A percentile compares a stretch with the other conserved stretches of the same genome.
Evolutionary conservation across 2,329 filamentous ascomycete species (phyloP).

Genomic region (Neodidymelliopsis sp.): DNA sequence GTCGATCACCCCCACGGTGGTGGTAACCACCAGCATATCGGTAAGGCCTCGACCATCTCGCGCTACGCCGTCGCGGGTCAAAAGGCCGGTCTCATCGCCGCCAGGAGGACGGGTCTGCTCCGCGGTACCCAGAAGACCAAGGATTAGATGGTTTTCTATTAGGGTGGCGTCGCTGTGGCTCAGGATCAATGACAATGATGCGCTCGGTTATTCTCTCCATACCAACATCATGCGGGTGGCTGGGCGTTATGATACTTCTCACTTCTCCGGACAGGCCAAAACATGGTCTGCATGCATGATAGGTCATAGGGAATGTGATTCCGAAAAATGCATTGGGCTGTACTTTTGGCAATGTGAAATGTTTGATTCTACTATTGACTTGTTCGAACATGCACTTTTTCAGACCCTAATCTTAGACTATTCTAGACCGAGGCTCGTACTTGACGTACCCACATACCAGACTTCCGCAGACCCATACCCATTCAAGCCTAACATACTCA

Average conservation of each 20-base stretch:
- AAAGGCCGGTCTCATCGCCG: slow-evolving; percentile 99
- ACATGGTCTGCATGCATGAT: slow-evolving; percentile 42
- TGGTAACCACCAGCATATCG: slow-evolving; percentile 99
- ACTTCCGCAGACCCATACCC: neutral
- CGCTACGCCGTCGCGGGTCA: slow-evolving; percentile 97
- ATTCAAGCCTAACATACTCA: neutral
- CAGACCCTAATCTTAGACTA: too few species aligned
- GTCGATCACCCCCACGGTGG: slow-evolving; percentile 84
- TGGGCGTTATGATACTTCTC: slow-evolving; percentile 50
- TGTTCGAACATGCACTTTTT: too few species aligned
- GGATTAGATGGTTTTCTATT: slow-evolving; percentile 63
- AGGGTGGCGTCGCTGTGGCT: slow-evolving; percentile 37
- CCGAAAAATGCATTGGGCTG: slow-evolving; percentile 48
- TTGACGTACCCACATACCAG: too few species aligned
- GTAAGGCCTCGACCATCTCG: slow-evolving; percentile 99
- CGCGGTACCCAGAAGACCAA: slow-evolving; percentile 99
- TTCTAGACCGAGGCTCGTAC: too few species aligned
- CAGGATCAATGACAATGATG: slow-evolving; percentile 38
- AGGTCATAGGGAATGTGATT: slow-evolving; percentile 49
- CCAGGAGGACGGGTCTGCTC: slow-evolving; percentile 98
- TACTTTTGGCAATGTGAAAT: slow-evolving; percentile 35
- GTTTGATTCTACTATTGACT: slow-evolving; percentile 3
- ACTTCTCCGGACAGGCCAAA: slow-evolving; percentile 42
- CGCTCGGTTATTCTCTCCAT: slow-evolving; percentile 49
- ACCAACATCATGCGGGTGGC: slow-evolving; percentile 48